phyloP scores from a whole-genome alignment of 345 rosid species.

The Salix koriyanagi region DNA sequence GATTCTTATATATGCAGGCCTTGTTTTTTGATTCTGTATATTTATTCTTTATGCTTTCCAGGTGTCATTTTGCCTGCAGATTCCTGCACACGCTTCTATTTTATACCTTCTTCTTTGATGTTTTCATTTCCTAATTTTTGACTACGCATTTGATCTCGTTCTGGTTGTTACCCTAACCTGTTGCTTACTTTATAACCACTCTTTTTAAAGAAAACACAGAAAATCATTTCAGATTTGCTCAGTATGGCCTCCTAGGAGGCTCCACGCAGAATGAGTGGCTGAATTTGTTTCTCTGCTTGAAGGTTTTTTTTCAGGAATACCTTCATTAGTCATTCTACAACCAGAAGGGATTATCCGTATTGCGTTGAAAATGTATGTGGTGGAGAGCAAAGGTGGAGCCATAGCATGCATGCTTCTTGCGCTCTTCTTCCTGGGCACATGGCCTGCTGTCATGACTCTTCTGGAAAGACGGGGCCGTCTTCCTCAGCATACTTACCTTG shows the following conservation, averaged over 20 bases:
- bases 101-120: too few species aligned
- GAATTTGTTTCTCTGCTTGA: not conserved
- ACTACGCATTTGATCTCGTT: too few species aligned
- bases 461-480: constrained; percentile 80
- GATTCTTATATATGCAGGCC: not conserved
- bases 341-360: constrained; percentile 2
- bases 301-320: constrained; percentile 20
- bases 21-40: not conserved
- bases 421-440: constrained; percentile 70
- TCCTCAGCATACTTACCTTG: constrained; percentile 88
- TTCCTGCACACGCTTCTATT: not conserved
- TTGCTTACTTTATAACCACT: too few species aligned
- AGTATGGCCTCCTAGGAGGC: not conserved
- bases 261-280: not conserved
- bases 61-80: not conserved
- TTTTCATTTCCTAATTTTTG: not conserved
- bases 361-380: constrained; percentile 52
- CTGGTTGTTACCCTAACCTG: too few species aligned
- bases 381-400: constrained; percentile 86
- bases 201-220: too few species aligned
- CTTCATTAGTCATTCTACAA: constrained; percentile 10
- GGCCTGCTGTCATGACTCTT: constrained; percentile 78
- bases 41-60: not conserved
- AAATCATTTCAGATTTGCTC: not conserved
- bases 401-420: constrained; percentile 64